Base-by-base conservation (phyloP, 306 rosid genomes). In the Quercus alba region DNA sequence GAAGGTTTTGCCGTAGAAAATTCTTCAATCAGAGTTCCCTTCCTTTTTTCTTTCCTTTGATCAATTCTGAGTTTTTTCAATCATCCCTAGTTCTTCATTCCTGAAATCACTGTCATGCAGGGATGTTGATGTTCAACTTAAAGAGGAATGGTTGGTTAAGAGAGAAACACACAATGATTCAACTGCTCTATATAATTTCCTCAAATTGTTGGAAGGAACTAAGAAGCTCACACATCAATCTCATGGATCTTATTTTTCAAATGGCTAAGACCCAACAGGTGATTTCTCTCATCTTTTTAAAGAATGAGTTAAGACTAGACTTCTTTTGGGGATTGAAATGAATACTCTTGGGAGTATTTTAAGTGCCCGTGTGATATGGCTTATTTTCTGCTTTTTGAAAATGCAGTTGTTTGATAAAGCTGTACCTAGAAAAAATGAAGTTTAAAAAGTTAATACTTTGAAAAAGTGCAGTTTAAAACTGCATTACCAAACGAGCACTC, bases 111-210 rank as follows among this genome's bases (percentile, higher is more conserved):
- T 79, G 56, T 80, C 68, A 75, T 79, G 26, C 86, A 94, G 98
- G 87, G 97, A 94, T 70, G 88, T 91, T 6, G 78, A 91, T 83
- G 83, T 94, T 80, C 86, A 85, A 77, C 92, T 94, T 56, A 69
- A 63, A 79, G 94, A 91, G 28, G 90, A 91, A 83, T 92, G 97
- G 98, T 85, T 94, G 85, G 87, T 80, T 56, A 82, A 89, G 78
- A 88, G 97, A 86, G 91, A 89, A 79, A 82, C 84, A n/a, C 59
- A 41, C 61, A 88, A 91, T 26, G 97, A 92, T 83, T 54, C 84
- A 20, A 18, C 25, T 56, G 75, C 79, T 55, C 77, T 92, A 75
- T 92, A 94, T 44, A 64, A 74, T 82, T 86, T 94, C 57, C 82
- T 87, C 72, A 89, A 86, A 78, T 82, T 81, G 52, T 56, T 90